Evolutionary conservation across 768 basidiomycete genomes (phyloP), one percentile per base, ranked within the genome.

Genomic region (Rhizopogon vinicolor): DNA sequence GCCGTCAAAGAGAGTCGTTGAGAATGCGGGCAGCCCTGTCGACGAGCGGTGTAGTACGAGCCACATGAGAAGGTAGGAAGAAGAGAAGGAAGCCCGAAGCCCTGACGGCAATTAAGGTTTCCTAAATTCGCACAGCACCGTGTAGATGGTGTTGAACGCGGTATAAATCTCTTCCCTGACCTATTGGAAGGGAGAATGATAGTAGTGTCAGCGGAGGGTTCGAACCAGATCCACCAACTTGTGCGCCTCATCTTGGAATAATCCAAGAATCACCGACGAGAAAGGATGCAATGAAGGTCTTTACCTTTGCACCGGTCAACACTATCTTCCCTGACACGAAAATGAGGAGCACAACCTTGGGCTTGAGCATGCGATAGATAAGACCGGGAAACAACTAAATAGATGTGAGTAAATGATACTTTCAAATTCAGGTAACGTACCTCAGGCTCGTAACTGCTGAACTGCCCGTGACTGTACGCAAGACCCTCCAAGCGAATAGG

Each of bases 261-360:
- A 63, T 60, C 60, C 56, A 53, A 57, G 48, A 57, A 49, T 60
- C 62, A 62, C 61, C 39, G 74, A 66, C 18, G 76, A 28, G 72
- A 74, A 59, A 74, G 41, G 31, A 55, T 35, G 61, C 50, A 57
- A 44, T 45, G 19, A 63, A 58, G 64, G 4, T 49, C 45, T 71
- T 80, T 75, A 95, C 97, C 88, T 99, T 99, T 33, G 97, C 97
- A 70, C 97, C 97, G 28, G 97, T 98, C 68, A 99, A 75, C 55
- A 99, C 97, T 64, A 98, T 98, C 79, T 98, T 99, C 33, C 97
- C 97, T 25, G 95, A 98, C 12, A 98, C 97, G 75, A 99, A 99
- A 65, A 99, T 98, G 51, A 99, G 81, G 41, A 99, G 77, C 41
- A 99, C 97, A 60, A 99, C 97, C 75, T 99, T 99, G 7, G 97